phyloP scores from a whole-genome alignment of 2,329 filamentous ascomycete species.

The Chaetomiaceae sp. region DNA sequence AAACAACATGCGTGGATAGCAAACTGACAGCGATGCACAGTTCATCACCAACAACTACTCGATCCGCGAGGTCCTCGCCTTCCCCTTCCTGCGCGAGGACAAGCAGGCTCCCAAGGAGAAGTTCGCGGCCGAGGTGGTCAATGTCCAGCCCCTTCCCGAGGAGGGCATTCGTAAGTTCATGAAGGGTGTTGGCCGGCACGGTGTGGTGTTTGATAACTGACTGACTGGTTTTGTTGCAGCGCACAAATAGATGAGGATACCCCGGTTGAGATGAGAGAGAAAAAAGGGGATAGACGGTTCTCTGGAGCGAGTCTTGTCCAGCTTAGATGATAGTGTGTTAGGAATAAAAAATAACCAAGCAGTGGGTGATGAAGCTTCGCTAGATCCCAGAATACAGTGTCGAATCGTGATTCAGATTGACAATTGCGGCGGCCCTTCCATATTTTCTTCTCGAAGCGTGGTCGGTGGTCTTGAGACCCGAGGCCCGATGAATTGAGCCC shows the following conservation, averaged over 20 bases:
- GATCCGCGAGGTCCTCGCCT: constrained; percentile 93
- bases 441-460: no score
- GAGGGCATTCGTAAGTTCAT: constrained; percentile 36
- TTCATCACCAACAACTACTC: constrained; percentile 85
- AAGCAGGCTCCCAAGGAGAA: constrained; percentile 47
- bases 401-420: no score
- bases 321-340: no score
- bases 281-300: neutral
- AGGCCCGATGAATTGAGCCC: no score
- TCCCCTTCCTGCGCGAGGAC: constrained; percentile 93
- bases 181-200: neutral
- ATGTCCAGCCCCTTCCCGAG: constrained; percentile 32
- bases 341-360: no score
- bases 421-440: no score
- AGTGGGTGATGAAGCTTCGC: no score
- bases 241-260: constrained; percentile 24
- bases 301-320: no score
- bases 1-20: neutral
- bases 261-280: no score
- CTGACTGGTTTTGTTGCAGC: constrained; percentile 11
- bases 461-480: no score
- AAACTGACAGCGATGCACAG: constrained; percentile 19
- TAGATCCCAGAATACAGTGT: no score
- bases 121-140: constrained; percentile 34
- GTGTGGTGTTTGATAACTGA: constrained; percentile 2